These are phyloP conservation scores for Lunasporangiospora selenospora DNA, from an alignment of 192 early-diverging fungal genomes.

Conservation along the genomic window DNA sequence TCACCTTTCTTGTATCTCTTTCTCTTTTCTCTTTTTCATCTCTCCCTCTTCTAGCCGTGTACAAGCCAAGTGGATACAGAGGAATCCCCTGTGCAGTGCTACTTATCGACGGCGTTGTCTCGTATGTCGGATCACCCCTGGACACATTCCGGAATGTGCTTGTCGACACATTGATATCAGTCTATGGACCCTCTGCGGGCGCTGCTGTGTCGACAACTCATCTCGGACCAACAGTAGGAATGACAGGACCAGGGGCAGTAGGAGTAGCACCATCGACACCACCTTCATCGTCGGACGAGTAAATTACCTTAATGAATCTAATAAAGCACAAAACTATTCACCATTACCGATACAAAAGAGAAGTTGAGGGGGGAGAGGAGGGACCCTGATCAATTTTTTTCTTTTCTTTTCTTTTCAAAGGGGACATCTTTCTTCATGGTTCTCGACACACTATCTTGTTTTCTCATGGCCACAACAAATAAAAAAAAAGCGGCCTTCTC, in stretches of 20 bases:
- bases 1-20: background rate
- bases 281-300: too few relatives aligned
- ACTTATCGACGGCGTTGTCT: constrained; percentile 25
- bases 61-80: constrained; percentile 37
- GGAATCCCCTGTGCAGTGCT: constrained; percentile 30
- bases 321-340: too few relatives aligned
- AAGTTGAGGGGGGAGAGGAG: too few relatives aligned
- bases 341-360: too few relatives aligned
- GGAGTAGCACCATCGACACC: background rate
- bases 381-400: too few relatives aligned
- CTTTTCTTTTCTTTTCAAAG: too few relatives aligned
- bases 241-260: background rate
- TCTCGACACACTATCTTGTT: too few relatives aligned
- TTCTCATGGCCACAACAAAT: background rate
- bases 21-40: background rate
- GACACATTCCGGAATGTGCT: constrained; percentile 12
- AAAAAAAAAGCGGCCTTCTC: constrained; percentile 5
- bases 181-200: background rate
- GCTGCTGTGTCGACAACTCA: too few relatives aligned
- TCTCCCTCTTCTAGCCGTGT: constrained; percentile 15
- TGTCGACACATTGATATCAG: constrained; percentile 15
- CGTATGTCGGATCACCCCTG: constrained; percentile 34
- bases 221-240: background rate
- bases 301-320: too few relatives aligned
- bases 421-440: too few relatives aligned